These are phyloP conservation scores for Peronospora belbahrii DNA, from an alignment of 352 stramenopile genomes.

Conservation along the genomic window DNA sequence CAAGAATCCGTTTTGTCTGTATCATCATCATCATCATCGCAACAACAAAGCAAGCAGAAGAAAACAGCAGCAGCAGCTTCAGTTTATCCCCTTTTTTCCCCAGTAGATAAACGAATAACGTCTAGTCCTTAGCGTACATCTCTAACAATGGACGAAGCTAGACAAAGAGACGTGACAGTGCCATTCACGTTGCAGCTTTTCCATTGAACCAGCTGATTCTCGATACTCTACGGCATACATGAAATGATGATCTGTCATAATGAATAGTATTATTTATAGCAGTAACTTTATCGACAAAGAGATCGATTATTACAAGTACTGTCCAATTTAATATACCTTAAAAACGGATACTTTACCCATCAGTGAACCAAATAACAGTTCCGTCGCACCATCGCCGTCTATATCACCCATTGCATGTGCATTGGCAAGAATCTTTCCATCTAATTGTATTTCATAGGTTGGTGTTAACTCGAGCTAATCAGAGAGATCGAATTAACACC, in stretches of 20 bases:
- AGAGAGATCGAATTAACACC: too few species aligned
- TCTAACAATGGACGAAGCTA: slow-evolving; percentile 31
- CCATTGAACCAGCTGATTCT: slow-evolving; percentile 45
- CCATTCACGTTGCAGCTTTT: slow-evolving; percentile 52
- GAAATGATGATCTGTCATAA: too few species aligned
- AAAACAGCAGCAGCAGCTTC: neutral
- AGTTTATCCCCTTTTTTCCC: too few species aligned
- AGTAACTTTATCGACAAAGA: too few species aligned
- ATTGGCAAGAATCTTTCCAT: slow-evolving; percentile 64
- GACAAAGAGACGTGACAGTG: slow-evolving; percentile 62
- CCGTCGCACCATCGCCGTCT: slow-evolving; percentile 51
- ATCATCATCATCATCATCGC: neutral
- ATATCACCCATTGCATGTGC: slow-evolving; percentile 57
- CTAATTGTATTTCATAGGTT: slow-evolving; percentile 48
- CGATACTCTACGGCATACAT: slow-evolving; percentile 27
- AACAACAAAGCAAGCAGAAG: neutral
- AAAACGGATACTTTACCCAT: slow-evolving; percentile 55
- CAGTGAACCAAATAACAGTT: slow-evolving; percentile 63
- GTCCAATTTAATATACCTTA: too few species aligned
- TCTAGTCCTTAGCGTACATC: slow-evolving; percentile 24
- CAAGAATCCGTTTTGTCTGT: slow-evolving; percentile 59
- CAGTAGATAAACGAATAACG: too few species aligned
- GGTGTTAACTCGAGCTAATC: slow-evolving; percentile 68
- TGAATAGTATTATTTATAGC: too few species aligned
- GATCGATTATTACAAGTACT: too few species aligned